Evolutionary conservation across 2,329 filamentous ascomycete species (phyloP), one percentile per base, ranked within the genome.

Genomic region (Hypocreales sp.): DNA sequence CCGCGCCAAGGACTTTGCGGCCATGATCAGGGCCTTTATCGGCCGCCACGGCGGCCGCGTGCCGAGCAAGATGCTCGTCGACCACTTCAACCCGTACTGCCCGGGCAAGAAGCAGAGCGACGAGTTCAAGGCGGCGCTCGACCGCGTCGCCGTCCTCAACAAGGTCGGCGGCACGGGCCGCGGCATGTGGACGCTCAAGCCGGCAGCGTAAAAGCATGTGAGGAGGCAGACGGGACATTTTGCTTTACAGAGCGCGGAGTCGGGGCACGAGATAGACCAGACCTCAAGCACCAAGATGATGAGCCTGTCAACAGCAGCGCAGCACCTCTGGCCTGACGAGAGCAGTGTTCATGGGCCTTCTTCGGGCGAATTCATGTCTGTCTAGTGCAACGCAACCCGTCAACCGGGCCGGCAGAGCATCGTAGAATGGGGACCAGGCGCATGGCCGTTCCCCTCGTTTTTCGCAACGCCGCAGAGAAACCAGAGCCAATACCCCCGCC

Each of bases 1-100:
- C 19, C 53, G 56, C 28, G 62, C 64, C 0, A 69, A 64, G 32
- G 74, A 82, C 32, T 82, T 82, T 40, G 61, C 72, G 38, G 61
- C 60, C 26, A 61, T 80, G 60, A 92, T 94, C 31, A 73, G 76
- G 21, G 69, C 77, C 22, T 95, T 84, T 40, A 74, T 95, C 37
- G 63, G 66, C 24, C 64, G 71, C 15, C 83, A 92, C 30, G 79
- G 80, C 8, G 84, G 84, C 4, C 67, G 70, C 19, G 81, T 80
- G 5, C 74, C 81, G 5, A 86, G 79, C 22, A 83, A 92, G 55
- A 76, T 83, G 61, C 54, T 94, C 24, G 79, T 93, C 15, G 80
- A 92, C 42, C 83, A 93, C 44, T 95, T 94, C 51, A 82, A 86
- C 50, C 70, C 71, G 10, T 79, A 74, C 42, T 92, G 83, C 45